These are phyloP conservation scores for Lagerstroemia speciosa DNA, from an alignment of 345 rosid species.

Conservation along the genomic window DNA sequence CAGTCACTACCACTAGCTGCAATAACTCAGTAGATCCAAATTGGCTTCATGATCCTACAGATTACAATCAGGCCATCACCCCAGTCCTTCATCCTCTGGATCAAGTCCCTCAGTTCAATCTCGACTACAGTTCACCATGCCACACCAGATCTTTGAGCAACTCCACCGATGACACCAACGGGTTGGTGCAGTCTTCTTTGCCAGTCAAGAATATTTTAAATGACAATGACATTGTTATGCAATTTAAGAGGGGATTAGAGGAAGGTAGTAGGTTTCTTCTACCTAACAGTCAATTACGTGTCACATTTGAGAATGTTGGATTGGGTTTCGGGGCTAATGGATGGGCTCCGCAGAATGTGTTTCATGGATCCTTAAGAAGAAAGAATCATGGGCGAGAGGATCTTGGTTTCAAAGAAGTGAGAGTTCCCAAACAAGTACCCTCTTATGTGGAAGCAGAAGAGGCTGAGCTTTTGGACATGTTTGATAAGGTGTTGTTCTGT, in stretches of 20 bases:
- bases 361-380: conserved; percentile 27
- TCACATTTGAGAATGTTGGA: conserved; percentile 12
- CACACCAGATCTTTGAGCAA: neutral
- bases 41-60: too few relatives aligned
- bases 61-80: too few relatives aligned
- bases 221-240: conserved; percentile 24
- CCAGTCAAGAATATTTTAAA: neutral
- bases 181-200: neutral
- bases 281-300: conserved; percentile 9
- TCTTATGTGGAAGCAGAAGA: conserved; percentile 44
- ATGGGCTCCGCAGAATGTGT: conserved; percentile 7
- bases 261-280: conserved; percentile 44
- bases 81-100: neutral
- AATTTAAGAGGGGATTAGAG: conserved; percentile 31
- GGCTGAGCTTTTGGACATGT: conserved; percentile 46
- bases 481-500: conserved; percentile 56
- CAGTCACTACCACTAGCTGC: neutral
- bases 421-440: conserved; percentile 58
- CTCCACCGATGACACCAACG: neutral
- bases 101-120: too few relatives aligned
- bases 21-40: conserved; percentile 15
- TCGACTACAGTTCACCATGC: too few relatives aligned
- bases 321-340: neutral
- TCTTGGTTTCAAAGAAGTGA: conserved; percentile 37
- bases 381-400: conserved; percentile 53